A percentile compares a stretch with the other conserved stretches of the same genome.
These are phyloP conservation scores for Aegilops bicornis DNA, from an alignment of 176 grass and related monocot species.

Conservation along the genomic window DNA sequence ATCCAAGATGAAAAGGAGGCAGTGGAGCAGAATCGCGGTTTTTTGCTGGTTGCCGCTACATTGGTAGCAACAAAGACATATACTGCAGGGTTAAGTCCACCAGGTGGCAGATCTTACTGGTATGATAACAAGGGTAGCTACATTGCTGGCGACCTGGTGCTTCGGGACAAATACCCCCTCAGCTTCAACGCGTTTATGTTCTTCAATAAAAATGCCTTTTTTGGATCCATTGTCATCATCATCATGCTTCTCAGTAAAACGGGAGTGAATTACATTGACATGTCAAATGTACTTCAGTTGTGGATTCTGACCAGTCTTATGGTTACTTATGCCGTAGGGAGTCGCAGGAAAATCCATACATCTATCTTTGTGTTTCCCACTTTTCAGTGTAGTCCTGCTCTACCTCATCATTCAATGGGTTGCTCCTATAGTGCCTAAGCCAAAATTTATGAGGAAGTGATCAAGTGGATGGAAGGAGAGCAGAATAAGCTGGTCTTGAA, in stretches of 20 bases:
- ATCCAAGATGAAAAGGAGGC: conserved; percentile 4
- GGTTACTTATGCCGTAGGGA: conserved; percentile 32
- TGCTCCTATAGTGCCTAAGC: too few relatives aligned
- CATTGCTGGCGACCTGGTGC: neutral
- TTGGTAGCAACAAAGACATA: conserved; percentile 33
- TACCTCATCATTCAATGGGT: too few relatives aligned
- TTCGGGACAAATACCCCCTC: conserved; percentile 25
- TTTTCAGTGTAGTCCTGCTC: neutral
- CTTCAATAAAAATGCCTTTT: conserved; percentile 28
- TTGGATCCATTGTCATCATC: conserved; percentile 36
- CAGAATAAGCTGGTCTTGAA: too few relatives aligned
- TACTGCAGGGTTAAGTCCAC: neutral
- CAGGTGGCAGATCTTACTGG: neutral
- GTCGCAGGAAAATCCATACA: conserved; percentile 33
- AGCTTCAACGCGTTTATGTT: conserved; percentile 39
- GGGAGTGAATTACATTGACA: neutral
- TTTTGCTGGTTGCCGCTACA: conserved; percentile 35
- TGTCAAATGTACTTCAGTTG: conserved; percentile 28
- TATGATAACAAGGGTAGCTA: neutral
- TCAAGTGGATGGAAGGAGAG: too few relatives aligned
- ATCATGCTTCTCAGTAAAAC: conserved; percentile 35
- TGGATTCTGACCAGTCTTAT: conserved; percentile 30
- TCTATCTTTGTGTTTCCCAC: conserved; percentile 35
- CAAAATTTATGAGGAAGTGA: too few relatives aligned
- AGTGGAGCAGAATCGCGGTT: conserved; percentile 24